Base-by-base conservation (phyloP, 2,329 filamentous ascomycete species). In the Talaromyces sp. region DNA sequence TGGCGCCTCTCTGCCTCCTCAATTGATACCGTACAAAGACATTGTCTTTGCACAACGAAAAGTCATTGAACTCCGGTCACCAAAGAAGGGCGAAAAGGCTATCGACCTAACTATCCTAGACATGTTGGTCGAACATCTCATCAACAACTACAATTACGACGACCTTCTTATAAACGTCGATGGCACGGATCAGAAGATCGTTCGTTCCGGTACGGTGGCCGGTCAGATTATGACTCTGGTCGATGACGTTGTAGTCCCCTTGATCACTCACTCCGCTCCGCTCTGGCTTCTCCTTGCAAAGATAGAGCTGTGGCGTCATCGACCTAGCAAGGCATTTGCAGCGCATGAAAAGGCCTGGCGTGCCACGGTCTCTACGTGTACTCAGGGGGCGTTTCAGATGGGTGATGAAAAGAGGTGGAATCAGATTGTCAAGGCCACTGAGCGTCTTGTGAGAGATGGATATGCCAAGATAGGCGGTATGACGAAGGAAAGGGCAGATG, bases 291-390 rank as follows among this genome's bases (percentile, higher is more conserved):
- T 96, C 0, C 82, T 96, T 0, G 84, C 88, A 0, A 87, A 88
- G 5, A 81, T 96, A 16, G 87, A 91, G 4, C 82, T 89, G 14
- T 97, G 92, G 87, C 85, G 88, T 8, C 79, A 85, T 2, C 89
- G 91, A 62, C 90, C 89, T 1, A 78, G 81, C 0, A 88, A 88
- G 1, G 91, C 93, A 4, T 82, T 98, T 1, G 90, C 93, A 6
- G 92, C 91, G 1, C 87, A 93, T 35, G 95, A 98, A 78, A 93
- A 94, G 74, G 92, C 90, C 0, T 99, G 94, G 93, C 86, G 95
- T 2, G 87, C 90, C 0, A 83, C 60, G 78, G 85, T 70, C 82
- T 86, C 33, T 73, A 81, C 65, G 65, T 79, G 70, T 74, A 81
- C 65, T 69, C 81, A 68, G 72, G 84, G 74, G 31, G 76, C 76